Evolutionary conservation across 2,329 filamentous ascomycete species (phyloP), one percentile per base, ranked within the genome.

Genomic region (Fusarium chuoi): DNA sequence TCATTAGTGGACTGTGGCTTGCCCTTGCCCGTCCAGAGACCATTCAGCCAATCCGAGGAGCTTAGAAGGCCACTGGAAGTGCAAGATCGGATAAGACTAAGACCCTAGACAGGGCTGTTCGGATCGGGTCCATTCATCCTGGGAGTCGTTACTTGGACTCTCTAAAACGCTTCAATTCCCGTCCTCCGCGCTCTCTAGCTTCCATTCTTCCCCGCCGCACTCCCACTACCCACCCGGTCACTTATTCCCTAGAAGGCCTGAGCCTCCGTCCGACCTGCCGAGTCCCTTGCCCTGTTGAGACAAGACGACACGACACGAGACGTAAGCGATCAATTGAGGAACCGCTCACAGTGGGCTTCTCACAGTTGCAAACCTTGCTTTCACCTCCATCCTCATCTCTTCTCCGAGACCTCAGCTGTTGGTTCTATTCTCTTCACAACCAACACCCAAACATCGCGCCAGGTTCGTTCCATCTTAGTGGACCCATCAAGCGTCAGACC

Each of bases 91-190:
- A 71, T 57, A 74, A 74, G 49, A 57, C 41, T n/a, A 57, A 38
- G n/a, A 63, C 63, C 69, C 64, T 65, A 72, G 67, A 65, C 67
- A 70, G 52, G 67, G 52, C 66, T 70, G 42, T 65, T 60, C 54
- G 52, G 54, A 46, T 70, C 57, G 51, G 55, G 52, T 52, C 58
- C 30, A 33, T 51, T 38, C 46, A 44, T 57, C 44, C 45, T 49
- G 59, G 41, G 30, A 62, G 56, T 49, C 20, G 24, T 52, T 70
- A 49, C 51, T 48, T 46, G 54, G 33, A 35, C 58, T 62, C 59
- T 69, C 51, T 72, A 61, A 65, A 65, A 67, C 67, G 68, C 69
- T 73, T 70, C 62, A 64, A 68, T 69, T 62, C 71, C 71, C 71
- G 71, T 42, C 55, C 69, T 74, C 71, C 68, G 67, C 60, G 63